Percentiles rank a stretch among this genome's conserved stretches.
phyloP scores from a whole-genome alignment of 2,329 filamentous ascomycete species.

The Neofusicoccum cordaticola region DNA sequence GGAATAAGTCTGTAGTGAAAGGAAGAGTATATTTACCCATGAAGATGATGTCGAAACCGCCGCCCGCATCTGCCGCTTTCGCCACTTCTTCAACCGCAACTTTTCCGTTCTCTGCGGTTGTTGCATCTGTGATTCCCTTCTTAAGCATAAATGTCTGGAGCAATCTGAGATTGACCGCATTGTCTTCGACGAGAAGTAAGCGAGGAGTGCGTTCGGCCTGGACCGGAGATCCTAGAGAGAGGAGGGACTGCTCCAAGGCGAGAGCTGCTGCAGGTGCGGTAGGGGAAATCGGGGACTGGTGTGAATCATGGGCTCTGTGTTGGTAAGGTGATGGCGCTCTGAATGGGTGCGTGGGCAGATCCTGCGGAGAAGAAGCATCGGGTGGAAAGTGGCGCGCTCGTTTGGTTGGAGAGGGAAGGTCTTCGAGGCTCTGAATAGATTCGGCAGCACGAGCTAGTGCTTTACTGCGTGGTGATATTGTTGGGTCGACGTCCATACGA shows the following conservation, averaged over 20 bases:
- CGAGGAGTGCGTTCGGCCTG: constrained; percentile 25
- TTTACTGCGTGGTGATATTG: constrained; percentile 3
- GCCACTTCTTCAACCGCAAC: constrained; percentile 32
- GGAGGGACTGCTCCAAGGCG: neutral
- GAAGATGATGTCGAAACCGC: constrained; percentile 31
- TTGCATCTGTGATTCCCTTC: constrained; percentile 30
- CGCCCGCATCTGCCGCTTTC: constrained; percentile 24
- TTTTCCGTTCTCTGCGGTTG: constrained; percentile 31
- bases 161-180: constrained; percentile 39
- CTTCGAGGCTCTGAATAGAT: neutral
- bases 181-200: constrained; percentile 40
- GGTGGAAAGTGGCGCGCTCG: neutral
- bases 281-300: constrained; percentile 7
- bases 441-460: constrained; percentile 1
- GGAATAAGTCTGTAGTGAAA: neutral
- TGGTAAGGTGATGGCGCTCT: neutral
- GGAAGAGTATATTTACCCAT: constrained; percentile 27
- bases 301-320: neutral
- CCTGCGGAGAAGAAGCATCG: neutral
- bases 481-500: constrained; percentile 12
- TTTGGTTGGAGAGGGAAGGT: constrained; percentile 14
- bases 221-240: constrained; percentile 4
- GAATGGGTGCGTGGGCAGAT: neutral
- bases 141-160: constrained; percentile 36
- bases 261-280: constrained; percentile 3